A percentile compares a stretch with the other conserved stretches of the same genome.
These are phyloP conservation scores for Podospora pseudoanserina DNA, from an alignment of 495 filamentous ascomycete genomes.

Conservation along the genomic window DNA sequence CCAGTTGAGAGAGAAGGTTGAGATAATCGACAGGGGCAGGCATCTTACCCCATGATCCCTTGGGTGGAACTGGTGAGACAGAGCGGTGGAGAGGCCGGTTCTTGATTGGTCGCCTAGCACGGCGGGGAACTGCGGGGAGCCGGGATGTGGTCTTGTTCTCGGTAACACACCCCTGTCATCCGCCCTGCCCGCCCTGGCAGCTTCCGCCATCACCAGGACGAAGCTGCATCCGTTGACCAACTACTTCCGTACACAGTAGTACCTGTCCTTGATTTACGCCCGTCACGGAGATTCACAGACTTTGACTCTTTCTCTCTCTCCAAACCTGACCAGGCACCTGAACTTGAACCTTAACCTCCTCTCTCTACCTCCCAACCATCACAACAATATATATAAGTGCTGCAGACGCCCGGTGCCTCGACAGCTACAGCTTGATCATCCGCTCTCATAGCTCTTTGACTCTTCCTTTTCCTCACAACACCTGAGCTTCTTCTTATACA, in stretches of 20 bases:
- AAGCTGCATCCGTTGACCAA: constrained; percentile 17
- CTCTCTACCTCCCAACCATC: neutral
- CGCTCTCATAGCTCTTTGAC: neutral
- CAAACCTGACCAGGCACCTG: neutral
- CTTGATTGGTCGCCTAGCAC: constrained; percentile 2
- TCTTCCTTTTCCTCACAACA: neutral
- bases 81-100: neutral
- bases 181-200: constrained; percentile 9
- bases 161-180: constrained; percentile 13
- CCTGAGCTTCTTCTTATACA: constrained; percentile 4
- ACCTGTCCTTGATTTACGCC: constrained; percentile 5
- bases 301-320: neutral
- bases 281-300: constrained; percentile 10
- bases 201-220: constrained; percentile 9
- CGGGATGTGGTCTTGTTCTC: neutral
- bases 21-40: neutral
- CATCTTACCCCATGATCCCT: neutral
- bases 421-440: neutral
- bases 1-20: neutral
- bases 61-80: neutral
- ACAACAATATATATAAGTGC: neutral
- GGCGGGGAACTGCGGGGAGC: constrained; percentile 13
- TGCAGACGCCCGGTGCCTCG: neutral
- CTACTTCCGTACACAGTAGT: constrained; percentile 8
- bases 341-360: neutral